Conservation (phyloP, 108 stramenopile genomes). For the Conticribra guillardii region DNA sequence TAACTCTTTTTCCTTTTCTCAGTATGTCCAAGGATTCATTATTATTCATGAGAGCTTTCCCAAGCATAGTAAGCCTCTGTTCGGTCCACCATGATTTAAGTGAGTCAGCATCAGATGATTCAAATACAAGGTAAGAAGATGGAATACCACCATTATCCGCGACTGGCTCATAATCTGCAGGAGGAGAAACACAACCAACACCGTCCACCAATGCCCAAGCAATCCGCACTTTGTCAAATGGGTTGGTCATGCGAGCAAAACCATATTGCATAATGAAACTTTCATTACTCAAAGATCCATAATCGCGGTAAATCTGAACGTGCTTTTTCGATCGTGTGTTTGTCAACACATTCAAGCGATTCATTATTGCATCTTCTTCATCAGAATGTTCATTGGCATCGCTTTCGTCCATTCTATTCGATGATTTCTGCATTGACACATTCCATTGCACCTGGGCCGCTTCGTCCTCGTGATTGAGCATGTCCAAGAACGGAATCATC, state of each 20-base stretch:
- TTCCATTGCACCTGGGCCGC: slow-evolving; percentile 71
- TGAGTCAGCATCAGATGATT: slow-evolving; percentile 60
- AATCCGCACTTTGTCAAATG: slow-evolving; percentile 64
- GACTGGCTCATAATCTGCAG: slow-evolving; percentile 54
- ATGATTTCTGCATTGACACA: neutral
- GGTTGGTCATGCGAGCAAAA: slow-evolving; percentile 76
- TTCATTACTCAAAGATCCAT: slow-evolving; percentile 69
- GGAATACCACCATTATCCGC: slow-evolving; percentile 39
- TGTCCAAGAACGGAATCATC: slow-evolving; percentile 86
- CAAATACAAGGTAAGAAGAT: slow-evolving; percentile 58
- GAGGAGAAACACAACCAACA: slow-evolving; percentile 67
- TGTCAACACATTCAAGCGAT: slow-evolving; percentile 35
- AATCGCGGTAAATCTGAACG: slow-evolving; percentile 73
- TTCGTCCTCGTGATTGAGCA: slow-evolving; percentile 87
- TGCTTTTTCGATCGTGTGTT: slow-evolving; percentile 76
- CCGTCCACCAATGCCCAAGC: slow-evolving; percentile 84
- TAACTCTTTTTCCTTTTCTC: slow-evolving; percentile 77
- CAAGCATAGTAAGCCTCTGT: slow-evolving; percentile 70
- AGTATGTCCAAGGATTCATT: slow-evolving; percentile 60
- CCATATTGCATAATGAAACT: slow-evolving; percentile 80
- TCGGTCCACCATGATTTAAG: slow-evolving; percentile 86
- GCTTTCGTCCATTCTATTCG: neutral
- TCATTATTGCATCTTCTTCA: slow-evolving; percentile 19
- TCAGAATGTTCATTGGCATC: slow-evolving; percentile 28
- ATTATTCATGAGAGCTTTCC: slow-evolving; percentile 58